Base-by-base conservation (phyloP, 768 basidiomycete species). In the Amanita jacksonii region DNA sequence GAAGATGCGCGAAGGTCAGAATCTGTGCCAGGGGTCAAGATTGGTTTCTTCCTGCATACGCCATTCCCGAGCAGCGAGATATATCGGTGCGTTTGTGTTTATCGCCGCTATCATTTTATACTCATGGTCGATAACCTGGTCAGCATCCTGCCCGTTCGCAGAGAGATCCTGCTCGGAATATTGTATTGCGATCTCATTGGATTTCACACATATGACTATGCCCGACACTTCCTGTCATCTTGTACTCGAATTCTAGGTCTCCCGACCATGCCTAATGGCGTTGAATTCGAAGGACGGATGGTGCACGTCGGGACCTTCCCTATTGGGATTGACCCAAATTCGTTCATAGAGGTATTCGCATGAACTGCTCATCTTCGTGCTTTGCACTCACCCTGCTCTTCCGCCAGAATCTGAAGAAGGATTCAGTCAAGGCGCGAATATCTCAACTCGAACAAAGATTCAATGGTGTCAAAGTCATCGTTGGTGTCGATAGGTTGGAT, bases 131-230 rank as follows among this genome's bases (percentile, higher is more conserved):
- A 20, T 28, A 28, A 28, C 42, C 16, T 23, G 16, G 47, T 8
- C 56, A 96, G 96, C 48, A 96, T 98, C 58, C 72, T 99, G 12
- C 96, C 96, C 2, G 96, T 99, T 27, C 85, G 96, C 39, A 79
- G 92, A 45, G 96, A 99, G 64, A 98, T 99, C 50, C 70, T 99
- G n/a, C 80, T 97, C 27, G 96, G 96, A 23, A 76, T 97, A 34
- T 73, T 98, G 10, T 90, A 93, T 62, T 97, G 89, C 56, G 94
- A 99, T 59, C 74, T 99, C 49, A 91, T 99, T 56, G 96, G 96
- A 10, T 99, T 98, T 78, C 96, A 99, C 70, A 99, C 96, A 7
- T 99, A 94, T 64, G 96, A 99, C 64, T 99, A 99, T 57, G 96
- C 96, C 1, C 92, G 96, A 32, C 96, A 99, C 63, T 99, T 99